Conservation (phyloP, 129 eudicot species). For the Saposhnikovia divaricata region DNA sequence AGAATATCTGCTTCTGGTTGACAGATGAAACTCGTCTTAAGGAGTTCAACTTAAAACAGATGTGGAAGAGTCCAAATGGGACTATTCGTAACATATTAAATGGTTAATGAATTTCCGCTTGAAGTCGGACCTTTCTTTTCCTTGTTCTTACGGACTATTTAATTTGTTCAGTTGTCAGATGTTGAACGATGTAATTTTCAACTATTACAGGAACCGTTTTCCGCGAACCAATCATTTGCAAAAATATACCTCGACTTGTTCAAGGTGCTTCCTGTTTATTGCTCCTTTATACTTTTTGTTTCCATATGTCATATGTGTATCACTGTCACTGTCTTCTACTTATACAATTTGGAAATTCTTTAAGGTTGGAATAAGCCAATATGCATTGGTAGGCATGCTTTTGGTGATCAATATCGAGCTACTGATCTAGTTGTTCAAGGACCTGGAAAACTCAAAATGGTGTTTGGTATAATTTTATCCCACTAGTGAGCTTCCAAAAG, state of each 20-base stretch:
- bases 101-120: slow-evolving; percentile 26
- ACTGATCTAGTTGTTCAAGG: slow-evolving; percentile 88
- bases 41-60: slow-evolving; percentile 67
- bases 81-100: slow-evolving; percentile 82
- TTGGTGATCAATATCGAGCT: slow-evolving; percentile 91
- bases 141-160: not conserved
- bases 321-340: not conserved
- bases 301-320: not conserved
- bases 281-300: not conserved
- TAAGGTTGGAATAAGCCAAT: slow-evolving; percentile 96
- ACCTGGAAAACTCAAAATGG: slow-evolving; percentile 82
- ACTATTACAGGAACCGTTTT: slow-evolving; percentile 69
- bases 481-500: slow-evolving; percentile 18
- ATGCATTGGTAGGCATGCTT: slow-evolving; percentile 97
- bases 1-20: not conserved
- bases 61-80: slow-evolving; percentile 96
- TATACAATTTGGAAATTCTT: not conserved
- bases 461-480: slow-evolving; percentile 24
- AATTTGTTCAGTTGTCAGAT: not conserved
- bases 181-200: not conserved
- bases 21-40: slow-evolving; percentile 44
- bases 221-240: slow-evolving; percentile 88
- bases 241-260: slow-evolving; percentile 72
- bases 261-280: slow-evolving; percentile 39
- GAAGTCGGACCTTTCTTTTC: not conserved